Percentiles rank a stretch among this genome's conserved stretches.
Conservation (phyloP, 768 basidiomycete genomes). For the Mycena vulgaris region DNA sequence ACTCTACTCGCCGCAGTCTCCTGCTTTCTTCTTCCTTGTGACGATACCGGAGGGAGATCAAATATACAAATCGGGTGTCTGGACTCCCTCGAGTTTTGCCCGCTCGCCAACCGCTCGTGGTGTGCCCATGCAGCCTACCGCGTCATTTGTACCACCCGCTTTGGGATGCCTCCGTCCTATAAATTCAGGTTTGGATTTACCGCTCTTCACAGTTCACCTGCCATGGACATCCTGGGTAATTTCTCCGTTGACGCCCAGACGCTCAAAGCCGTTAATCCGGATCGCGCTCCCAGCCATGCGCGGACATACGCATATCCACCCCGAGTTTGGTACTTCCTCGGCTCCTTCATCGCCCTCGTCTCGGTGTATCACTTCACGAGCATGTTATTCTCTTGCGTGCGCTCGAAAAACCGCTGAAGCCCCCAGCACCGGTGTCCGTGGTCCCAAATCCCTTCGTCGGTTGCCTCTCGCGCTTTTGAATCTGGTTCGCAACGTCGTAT, state of each 20-base stretch:
- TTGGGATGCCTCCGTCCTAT: conserved; percentile 6
- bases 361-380: conserved; percentile 52
- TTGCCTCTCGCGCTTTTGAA: conserved; percentile 54
- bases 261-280: conserved; percentile 9
- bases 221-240: conserved; percentile 18
- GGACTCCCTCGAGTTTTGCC: conserved; percentile 35
- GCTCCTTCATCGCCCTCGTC: conserved; percentile 58
- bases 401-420: conserved; percentile 26
- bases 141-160: conserved; percentile 9
- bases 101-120: conserved; percentile 1
- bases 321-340: conserved; percentile 60
- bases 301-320: conserved; percentile 25
- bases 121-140: background rate
- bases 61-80: conserved; percentile 26
- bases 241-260: background rate
- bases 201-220: background rate
- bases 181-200: conserved; percentile 12
- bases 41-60: background rate
- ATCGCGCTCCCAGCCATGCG: conserved; percentile 14
- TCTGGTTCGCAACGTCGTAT: conserved; percentile 52
- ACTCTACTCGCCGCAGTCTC: too few species aligned
- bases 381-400: conserved; percentile 40
- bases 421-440: conserved; percentile 13
- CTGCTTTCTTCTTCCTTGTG: background rate
- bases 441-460: conserved; percentile 40